These are phyloP conservation scores for Huntiella omanensis DNA, from an alignment of 2,329 filamentous ascomycete genomes.

Conservation along the genomic window DNA sequence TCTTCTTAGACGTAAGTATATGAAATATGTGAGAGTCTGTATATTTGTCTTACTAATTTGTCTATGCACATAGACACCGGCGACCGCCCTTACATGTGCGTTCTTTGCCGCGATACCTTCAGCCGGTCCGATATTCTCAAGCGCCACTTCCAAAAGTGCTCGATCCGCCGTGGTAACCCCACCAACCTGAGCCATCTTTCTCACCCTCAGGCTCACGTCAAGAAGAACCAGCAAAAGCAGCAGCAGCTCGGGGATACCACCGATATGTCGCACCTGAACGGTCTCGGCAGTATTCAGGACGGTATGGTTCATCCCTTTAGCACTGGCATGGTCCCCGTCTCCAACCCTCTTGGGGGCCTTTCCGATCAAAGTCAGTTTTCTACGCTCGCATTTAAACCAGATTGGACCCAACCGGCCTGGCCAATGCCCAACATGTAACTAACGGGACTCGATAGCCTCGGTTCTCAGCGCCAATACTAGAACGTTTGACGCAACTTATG, in stretches of 20 bases:
- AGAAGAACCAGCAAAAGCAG: conserved; percentile 48
- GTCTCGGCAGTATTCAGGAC: conserved; percentile 36
- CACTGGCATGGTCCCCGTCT: conserved; percentile 31
- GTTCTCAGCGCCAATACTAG: conserved; percentile 26
- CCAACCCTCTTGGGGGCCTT: conserved; percentile 39
- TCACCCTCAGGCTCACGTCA: conserved; percentile 75
- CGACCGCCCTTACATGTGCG: conserved; percentile 95
- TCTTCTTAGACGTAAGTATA: conserved; percentile 74
- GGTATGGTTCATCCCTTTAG: conserved; percentile 39
- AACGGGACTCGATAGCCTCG: conserved; percentile 14
- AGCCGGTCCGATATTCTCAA: conserved; percentile 96
- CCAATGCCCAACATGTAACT: background rate
- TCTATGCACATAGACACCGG: conserved; percentile 53
- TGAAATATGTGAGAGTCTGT: background rate
- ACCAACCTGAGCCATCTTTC: conserved; percentile 88
- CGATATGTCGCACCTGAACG: conserved; percentile 40
- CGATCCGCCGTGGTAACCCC: conserved; percentile 85
- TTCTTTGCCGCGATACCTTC: conserved; percentile 94
- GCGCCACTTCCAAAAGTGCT: conserved; percentile 98
- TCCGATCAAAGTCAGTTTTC: conserved; percentile 40
- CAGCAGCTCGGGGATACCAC: conserved; percentile 33
- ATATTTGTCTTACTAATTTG: conserved; percentile 15
- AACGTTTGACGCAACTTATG: conserved; percentile 35
- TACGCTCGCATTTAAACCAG: conserved; percentile 3
- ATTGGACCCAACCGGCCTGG: conserved; percentile 4